These are phyloP conservation scores for Fusarium falciforme DNA, from an alignment of 2,329 filamentous ascomycete species.

Conservation along the genomic window DNA sequence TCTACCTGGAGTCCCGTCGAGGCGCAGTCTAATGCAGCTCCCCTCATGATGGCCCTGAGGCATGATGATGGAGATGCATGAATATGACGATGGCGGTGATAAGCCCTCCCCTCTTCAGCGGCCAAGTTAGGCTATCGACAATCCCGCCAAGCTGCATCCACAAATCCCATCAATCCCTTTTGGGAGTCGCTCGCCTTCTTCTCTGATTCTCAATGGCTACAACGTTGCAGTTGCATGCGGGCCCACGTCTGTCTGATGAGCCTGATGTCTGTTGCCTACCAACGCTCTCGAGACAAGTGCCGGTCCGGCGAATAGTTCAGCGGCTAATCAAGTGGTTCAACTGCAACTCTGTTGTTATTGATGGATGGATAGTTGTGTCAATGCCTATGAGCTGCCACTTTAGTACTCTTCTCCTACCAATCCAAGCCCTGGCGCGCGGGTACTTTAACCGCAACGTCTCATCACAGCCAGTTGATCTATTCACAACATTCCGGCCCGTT, in stretches of 20 bases:
- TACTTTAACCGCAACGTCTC: not conserved
- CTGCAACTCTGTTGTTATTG: not conserved
- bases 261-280: not conserved
- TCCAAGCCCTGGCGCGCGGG: not conserved
- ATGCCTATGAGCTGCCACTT: not conserved
- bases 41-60: conserved; percentile 10
- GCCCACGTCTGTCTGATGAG: conserved; percentile 6
- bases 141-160: not conserved
- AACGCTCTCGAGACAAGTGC: conserved; percentile 7
- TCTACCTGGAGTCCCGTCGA: conserved; percentile 17
- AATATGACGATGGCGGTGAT: conserved; percentile 13
- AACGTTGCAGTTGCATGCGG: conserved; percentile 19
- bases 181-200: not conserved
- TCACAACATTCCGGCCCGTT: not conserved
- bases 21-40: conserved; percentile 7
- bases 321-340: conserved; percentile 8
- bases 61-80: conserved; percentile 21
- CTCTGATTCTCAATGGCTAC: conserved; percentile 6
- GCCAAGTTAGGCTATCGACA: conserved; percentile 10
- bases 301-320: conserved; percentile 10
- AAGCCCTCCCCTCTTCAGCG: not conserved
- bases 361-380: not conserved
- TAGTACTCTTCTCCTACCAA: not conserved
- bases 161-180: conserved; percentile 12
- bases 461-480: not conserved